Percentiles rank a stretch among this genome's conserved stretches.
These are phyloP conservation scores for Secale cereale DNA, from an alignment of 176 grass and related monocot species.

Conservation along the genomic window DNA sequence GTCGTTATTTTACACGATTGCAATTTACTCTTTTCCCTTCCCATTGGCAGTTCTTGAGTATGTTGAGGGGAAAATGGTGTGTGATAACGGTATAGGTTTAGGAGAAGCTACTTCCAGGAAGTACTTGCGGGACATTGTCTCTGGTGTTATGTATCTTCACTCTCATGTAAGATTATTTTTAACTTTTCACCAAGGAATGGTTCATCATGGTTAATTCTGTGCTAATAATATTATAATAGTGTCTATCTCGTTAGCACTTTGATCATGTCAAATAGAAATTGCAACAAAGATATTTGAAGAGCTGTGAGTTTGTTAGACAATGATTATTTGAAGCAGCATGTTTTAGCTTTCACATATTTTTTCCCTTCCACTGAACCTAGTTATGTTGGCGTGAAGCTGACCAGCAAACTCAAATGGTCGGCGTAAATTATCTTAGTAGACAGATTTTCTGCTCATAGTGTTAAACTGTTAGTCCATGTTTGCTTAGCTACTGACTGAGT, in stretches of 20 bases:
- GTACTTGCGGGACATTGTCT: constrained; percentile 79
- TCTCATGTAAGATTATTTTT: constrained; percentile 64
- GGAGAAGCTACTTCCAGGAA: constrained; percentile 62
- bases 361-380: background rate
- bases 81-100: constrained; percentile 59
- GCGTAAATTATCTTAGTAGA: background rate
- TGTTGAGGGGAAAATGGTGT: constrained; percentile 72
- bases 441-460: background rate
- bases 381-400: background rate
- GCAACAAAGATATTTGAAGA: background rate
- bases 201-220: background rate
- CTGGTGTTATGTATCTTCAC: constrained; percentile 85
- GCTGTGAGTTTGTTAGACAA: background rate
- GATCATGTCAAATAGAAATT: background rate
- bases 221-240: background rate
- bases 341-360: background rate
- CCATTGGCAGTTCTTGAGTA: constrained; percentile 68
- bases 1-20: background rate
- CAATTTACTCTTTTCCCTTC: constrained; percentile 3
- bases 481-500: background rate
- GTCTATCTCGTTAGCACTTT: background rate
- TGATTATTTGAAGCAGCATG: background rate
- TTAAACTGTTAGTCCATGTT: constrained; percentile 2
- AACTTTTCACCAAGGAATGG: background rate
- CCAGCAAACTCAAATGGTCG: background rate